phyloP scores from a whole-genome alignment of 768 basidiomycete genomes.

The Rhodocollybia butyracea region DNA sequence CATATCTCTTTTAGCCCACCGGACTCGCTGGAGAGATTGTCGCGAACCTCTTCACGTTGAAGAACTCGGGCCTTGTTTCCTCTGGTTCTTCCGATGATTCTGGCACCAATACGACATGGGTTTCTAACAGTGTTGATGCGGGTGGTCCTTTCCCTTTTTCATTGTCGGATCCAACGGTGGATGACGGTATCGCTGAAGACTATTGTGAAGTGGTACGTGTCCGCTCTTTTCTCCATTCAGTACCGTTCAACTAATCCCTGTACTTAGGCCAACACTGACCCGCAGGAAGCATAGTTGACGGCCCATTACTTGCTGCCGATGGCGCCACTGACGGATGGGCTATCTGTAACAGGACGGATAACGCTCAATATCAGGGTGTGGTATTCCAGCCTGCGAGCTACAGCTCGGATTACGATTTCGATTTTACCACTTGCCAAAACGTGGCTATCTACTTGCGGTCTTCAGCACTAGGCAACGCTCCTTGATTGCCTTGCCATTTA shows the following conservation, averaged over 20 bases:
- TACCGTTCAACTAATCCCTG: neutral
- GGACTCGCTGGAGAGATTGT: neutral
- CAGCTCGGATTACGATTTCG: neutral
- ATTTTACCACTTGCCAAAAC: neutral
- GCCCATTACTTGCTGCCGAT: neutral
- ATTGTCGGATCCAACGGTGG: neutral
- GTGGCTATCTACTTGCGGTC: conserved; percentile 1
- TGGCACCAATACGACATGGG: neutral
- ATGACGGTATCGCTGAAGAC: neutral
- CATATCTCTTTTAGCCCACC: neutral
- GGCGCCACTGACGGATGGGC: neutral
- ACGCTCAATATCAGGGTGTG: neutral
- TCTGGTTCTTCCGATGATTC: neutral
- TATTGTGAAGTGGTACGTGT: neutral
- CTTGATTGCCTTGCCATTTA: too few species aligned
- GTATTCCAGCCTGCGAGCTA: neutral
- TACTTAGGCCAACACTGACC: neutral
- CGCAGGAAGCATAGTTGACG: neutral
- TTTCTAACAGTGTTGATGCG: neutral
- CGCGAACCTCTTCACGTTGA: neutral
- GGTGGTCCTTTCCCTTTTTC: conserved; percentile 1
- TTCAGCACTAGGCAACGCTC: neutral
- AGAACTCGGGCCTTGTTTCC: neutral
- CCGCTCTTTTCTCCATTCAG: too few species aligned
- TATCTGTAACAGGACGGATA: neutral